These are phyloP conservation scores for Emericellopsis atlantica DNA, from an alignment of 2,329 filamentous ascomycete genomes.

Conservation along the genomic window DNA sequence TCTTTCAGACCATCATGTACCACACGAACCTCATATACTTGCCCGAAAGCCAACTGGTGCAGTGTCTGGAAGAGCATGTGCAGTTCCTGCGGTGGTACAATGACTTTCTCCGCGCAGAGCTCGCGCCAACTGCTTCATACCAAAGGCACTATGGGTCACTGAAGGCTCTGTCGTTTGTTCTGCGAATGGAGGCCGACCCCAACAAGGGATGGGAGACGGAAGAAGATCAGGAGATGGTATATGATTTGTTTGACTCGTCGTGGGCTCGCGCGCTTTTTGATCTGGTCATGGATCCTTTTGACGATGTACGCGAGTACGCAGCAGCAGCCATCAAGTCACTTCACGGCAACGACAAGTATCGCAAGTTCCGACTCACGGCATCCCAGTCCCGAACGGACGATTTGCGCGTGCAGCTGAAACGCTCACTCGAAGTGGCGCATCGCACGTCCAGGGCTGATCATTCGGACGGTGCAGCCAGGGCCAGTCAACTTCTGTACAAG, in stretches of 20 bases:
- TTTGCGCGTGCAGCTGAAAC: constrained; percentile 32
- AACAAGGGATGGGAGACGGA: constrained; percentile 22
- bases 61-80: constrained; percentile 36
- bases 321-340: constrained; percentile 34
- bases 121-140: constrained; percentile 75
- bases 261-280: constrained; percentile 60
- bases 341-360: constrained; percentile 25
- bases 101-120: constrained; percentile 56
- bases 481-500: constrained; percentile 56
- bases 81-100: constrained; percentile 66
- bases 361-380: constrained; percentile 4
- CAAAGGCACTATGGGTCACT: constrained; percentile 77
- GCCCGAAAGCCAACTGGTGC: constrained; percentile 20
- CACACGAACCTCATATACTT: constrained; percentile 25
- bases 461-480: constrained; percentile 77
- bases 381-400: constrained; percentile 12
- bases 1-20: constrained; percentile 18
- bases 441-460: constrained; percentile 78
- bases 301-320: constrained; percentile 64
- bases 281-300: constrained; percentile 78
- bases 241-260: constrained; percentile 27
- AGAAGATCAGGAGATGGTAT: constrained; percentile 25
- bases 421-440: constrained; percentile 46
- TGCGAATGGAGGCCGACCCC: constrained; percentile 55
- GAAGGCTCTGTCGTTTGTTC: constrained; percentile 54